These are phyloP conservation scores for Elymus sibiricus DNA, from an alignment of 176 grass and related monocot genomes.

Conservation along the genomic window DNA sequence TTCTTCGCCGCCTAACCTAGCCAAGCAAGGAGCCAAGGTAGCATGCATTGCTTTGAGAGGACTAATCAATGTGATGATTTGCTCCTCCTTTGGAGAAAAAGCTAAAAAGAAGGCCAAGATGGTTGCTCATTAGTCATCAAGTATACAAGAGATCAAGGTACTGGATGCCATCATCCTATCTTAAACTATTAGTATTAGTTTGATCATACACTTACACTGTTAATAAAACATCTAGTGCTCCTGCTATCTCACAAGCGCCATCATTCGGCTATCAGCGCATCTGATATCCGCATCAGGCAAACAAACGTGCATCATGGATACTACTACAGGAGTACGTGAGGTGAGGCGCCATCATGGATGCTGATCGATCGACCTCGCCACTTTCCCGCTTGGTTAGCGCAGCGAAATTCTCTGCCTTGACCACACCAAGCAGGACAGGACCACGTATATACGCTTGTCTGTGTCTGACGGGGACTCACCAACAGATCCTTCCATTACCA, in stretches of 20 bases:
- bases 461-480: slow-evolving; percentile 21
- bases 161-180: background rate
- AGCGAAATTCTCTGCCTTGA: background rate
- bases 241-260: background rate
- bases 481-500: slow-evolving; percentile 44
- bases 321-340: no score
- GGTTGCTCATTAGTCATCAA: no score
- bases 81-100: no score
- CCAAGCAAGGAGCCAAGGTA: background rate
- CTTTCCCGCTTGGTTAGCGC: no score
- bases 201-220: background rate
- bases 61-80: no score
- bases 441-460: background rate
- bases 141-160: no score
- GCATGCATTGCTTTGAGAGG: no score
- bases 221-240: background rate
- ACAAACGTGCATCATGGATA: background rate
- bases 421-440: background rate
- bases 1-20: background rate
- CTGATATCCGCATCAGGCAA: background rate
- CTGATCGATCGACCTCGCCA: no score
- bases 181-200: background rate
- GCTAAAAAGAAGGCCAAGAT: no score
- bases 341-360: no score
- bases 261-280: background rate